Percentiles rank a stretch among this genome's conserved stretches.
Conservation (phyloP, 768 basidiomycete genomes). For the Glaciozyma martinii region DNA sequence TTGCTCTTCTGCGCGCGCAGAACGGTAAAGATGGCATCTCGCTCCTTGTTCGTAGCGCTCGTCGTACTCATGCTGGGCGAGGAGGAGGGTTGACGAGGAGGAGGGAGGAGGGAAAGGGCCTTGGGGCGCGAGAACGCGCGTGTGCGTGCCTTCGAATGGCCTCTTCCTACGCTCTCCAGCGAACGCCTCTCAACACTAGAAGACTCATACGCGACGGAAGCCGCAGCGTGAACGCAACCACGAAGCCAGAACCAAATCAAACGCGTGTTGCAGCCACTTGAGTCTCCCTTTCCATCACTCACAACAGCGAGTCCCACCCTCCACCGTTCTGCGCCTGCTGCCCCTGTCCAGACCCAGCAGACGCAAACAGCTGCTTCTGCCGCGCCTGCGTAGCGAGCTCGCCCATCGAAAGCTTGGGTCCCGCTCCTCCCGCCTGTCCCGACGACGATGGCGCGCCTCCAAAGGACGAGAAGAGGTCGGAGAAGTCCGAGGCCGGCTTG, state of each 20-base stretch:
- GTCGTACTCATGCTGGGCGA: too few species aligned
- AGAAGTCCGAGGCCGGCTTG: conserved; percentile 27
- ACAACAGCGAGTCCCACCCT: conserved; percentile 4
- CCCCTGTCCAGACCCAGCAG: background rate
- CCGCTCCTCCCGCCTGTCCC: background rate
- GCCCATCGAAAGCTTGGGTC: conserved; percentile 14
- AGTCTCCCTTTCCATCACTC: background rate
- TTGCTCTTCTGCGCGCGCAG: conserved; percentile 79
- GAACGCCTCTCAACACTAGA: too few species aligned
- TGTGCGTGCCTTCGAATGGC: too few species aligned
- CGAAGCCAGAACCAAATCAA: too few species aligned
- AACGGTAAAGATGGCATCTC: conserved; percentile 73
- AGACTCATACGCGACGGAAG: too few species aligned
- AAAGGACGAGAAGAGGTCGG: conserved; percentile 26
- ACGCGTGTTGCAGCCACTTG: too few species aligned
- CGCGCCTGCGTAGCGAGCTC: conserved; percentile 25
- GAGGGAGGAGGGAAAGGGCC: too few species aligned
- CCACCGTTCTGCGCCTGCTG: background rate
- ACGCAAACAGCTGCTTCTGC: conserved; percentile 18
- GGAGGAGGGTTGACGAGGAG: too few species aligned
- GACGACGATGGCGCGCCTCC: background rate
- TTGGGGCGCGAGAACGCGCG: too few species aligned
- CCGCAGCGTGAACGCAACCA: too few species aligned
- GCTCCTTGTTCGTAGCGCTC: conserved; percentile 45
- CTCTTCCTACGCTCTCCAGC: too few species aligned